Evolutionary conservation across 2,329 filamentous ascomycete genomes (phyloP).

Genomic region (Diaporthe destruens): DNA sequence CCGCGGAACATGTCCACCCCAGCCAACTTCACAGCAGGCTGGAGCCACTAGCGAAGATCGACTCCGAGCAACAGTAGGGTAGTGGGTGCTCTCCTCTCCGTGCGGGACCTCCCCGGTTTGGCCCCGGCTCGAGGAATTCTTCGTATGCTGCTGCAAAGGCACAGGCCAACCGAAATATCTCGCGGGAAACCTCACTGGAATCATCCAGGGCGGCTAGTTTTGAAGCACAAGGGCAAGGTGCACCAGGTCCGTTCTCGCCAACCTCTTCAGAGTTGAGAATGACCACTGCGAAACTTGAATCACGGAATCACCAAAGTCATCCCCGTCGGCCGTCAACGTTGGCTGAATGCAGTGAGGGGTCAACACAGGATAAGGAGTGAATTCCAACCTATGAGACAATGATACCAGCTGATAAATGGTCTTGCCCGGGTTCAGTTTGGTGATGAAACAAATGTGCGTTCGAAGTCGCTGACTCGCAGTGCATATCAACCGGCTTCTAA

Average conservation of each 20-base stretch:
- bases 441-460: background rate
- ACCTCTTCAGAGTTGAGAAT: background rate
- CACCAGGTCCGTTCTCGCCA: background rate
- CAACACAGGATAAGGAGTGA: too few species aligned
- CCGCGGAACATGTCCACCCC: constrained; percentile 33
- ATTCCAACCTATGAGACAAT: background rate
- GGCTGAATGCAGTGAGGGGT: background rate
- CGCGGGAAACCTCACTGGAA: background rate
- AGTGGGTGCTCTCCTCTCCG: background rate
- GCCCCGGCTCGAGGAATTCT: background rate
- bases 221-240: background rate
- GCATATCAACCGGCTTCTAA: background rate
- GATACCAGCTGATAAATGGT: background rate
- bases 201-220: background rate
- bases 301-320: background rate
- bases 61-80: constrained; percentile 39
- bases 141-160: constrained; percentile 9
- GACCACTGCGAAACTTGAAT: background rate
- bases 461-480: background rate
- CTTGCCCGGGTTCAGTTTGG: background rate
- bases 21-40: constrained; percentile 36
- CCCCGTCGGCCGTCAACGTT: background rate
- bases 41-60: constrained; percentile 37
- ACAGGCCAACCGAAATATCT: background rate
- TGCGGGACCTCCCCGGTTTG: background rate